Evolutionary conservation across 768 basidiomycete species (phyloP).

Genomic region (Fibroporia radiculosa): DNA sequence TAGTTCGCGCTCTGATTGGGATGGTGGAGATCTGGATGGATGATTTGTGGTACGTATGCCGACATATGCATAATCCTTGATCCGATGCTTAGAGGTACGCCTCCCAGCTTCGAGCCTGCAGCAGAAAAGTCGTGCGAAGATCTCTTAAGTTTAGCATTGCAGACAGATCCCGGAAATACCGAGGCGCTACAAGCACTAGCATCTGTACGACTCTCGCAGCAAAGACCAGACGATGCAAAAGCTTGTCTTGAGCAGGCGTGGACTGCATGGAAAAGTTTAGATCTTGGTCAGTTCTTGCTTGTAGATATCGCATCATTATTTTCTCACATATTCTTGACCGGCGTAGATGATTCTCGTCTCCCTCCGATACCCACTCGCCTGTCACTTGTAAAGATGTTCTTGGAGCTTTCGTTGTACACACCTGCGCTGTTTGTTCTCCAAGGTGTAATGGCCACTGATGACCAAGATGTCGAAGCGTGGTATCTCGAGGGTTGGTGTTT

Average conservation of each 20-base stretch:
- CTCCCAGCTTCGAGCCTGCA: constrained; percentile 63
- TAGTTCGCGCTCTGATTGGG: constrained; percentile 73
- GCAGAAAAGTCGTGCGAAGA: constrained; percentile 80
- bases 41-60: constrained; percentile 66
- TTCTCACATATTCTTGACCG: too few relatives aligned
- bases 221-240: constrained; percentile 76
- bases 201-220: constrained; percentile 84
- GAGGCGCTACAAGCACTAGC: constrained; percentile 79
- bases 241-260: constrained; percentile 60
- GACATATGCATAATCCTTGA: not conserved
- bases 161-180: constrained; percentile 64
- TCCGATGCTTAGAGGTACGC: not conserved
- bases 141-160: constrained; percentile 63
- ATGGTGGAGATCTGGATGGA: constrained; percentile 99
- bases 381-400: constrained; percentile 69
- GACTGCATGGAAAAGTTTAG: constrained; percentile 62
- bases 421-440: constrained; percentile 72
- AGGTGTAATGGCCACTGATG: constrained; percentile 73
- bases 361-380: constrained; percentile 71
- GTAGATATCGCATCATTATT: constrained; percentile 1
- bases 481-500: constrained; percentile 95
- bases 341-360: constrained; percentile 59
- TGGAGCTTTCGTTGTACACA: constrained; percentile 66
- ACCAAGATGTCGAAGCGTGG: constrained; percentile 86
- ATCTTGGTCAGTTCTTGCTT: constrained; percentile 32